Evolutionary conservation across 2,329 filamentous ascomycete genomes (phyloP).

Genomic region (Penicillium sp.): DNA sequence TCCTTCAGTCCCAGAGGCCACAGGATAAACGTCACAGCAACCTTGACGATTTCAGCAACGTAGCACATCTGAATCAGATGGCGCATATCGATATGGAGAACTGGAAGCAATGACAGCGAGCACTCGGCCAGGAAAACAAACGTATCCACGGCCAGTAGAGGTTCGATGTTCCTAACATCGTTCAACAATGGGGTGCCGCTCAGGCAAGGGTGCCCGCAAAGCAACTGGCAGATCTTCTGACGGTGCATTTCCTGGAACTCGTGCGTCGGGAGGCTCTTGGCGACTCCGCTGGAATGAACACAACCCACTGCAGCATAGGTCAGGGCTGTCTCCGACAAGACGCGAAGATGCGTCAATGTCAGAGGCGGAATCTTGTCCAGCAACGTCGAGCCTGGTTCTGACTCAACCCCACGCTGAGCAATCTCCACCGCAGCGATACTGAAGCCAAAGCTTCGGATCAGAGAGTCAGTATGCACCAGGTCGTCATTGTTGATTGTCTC

Average conservation of each 20-base stretch:
- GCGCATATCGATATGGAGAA: conserved; percentile 69
- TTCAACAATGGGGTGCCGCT: conserved; percentile 33
- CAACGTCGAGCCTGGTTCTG: conserved; percentile 69
- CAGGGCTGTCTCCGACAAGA: conserved; percentile 82
- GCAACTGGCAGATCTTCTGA: conserved; percentile 72
- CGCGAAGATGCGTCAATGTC: conserved; percentile 78
- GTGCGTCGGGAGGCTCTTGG: conserved; percentile 53
- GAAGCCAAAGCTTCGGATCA: conserved; percentile 63
- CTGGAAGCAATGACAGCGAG: conserved; percentile 66
- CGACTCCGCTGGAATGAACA: conserved; percentile 60
- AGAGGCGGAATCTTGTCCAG: conserved; percentile 83
- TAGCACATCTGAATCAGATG: conserved; percentile 85
- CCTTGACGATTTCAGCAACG: conserved; percentile 84
- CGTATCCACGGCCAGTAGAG: conserved; percentile 38
- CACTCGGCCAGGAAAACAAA: conserved; percentile 72
- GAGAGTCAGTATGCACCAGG: conserved; percentile 45
- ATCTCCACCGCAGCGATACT: conserved; percentile 90
- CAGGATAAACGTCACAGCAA: conserved; percentile 58
- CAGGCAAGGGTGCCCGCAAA: conserved; percentile 56
- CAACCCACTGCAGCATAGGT: conserved; percentile 79
- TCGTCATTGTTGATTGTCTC: conserved; percentile 46
- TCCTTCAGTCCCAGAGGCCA: conserved; percentile 39
- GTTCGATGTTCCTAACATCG: conserved; percentile 40
- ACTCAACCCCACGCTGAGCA: conserved; percentile 79
- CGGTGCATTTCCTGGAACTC: conserved; percentile 69